These are phyloP conservation scores for Termitomyces sp. DNA, from an alignment of 768 basidiomycete species.

Conservation along the genomic window DNA sequence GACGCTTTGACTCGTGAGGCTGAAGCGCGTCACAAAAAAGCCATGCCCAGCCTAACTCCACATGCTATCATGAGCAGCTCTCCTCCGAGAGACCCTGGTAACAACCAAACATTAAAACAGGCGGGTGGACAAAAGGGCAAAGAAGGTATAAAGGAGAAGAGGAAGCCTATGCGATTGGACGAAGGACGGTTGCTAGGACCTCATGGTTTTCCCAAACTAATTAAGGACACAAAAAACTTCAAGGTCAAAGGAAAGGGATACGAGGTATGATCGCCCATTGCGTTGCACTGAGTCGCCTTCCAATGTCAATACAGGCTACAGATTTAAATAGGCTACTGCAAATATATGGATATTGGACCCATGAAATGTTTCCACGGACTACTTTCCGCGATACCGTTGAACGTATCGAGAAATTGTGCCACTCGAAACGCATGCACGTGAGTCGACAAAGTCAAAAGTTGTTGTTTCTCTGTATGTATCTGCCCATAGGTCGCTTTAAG, in stretches of 20 bases:
- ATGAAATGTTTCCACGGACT: constrained; percentile 85
- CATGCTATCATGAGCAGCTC: constrained; percentile 47
- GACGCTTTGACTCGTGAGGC: constrained; percentile 50
- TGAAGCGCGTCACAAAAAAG: constrained; percentile 37
- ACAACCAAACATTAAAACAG: constrained; percentile 18
- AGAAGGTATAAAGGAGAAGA: constrained; percentile 36
- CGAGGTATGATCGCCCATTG: constrained; percentile 51
- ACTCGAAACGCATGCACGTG: constrained; percentile 83
- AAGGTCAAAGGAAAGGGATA: constrained; percentile 85
- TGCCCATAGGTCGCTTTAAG: constrained; percentile 54
- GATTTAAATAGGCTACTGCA: constrained; percentile 80
- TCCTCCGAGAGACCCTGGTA: constrained; percentile 31
- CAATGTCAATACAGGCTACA: constrained; percentile 41
- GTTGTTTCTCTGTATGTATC: neutral
- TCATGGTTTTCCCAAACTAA: constrained; percentile 75
- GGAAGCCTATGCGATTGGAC: constrained; percentile 59
- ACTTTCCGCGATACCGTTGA: constrained; percentile 83
- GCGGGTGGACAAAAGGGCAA: constrained; percentile 18
- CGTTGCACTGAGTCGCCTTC: neutral
- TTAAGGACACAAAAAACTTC: constrained; percentile 73
- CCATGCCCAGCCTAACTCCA: constrained; percentile 27
- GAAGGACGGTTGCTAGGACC: constrained; percentile 68
- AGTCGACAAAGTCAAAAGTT: neutral
- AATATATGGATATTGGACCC: constrained; percentile 93
- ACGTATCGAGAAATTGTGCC: constrained; percentile 84